Percentiles rank a stretch among this genome's conserved stretches.
phyloP scores from a whole-genome alignment of 2,329 filamentous ascomycete genomes.

The Hypoxylon sp. region DNA sequence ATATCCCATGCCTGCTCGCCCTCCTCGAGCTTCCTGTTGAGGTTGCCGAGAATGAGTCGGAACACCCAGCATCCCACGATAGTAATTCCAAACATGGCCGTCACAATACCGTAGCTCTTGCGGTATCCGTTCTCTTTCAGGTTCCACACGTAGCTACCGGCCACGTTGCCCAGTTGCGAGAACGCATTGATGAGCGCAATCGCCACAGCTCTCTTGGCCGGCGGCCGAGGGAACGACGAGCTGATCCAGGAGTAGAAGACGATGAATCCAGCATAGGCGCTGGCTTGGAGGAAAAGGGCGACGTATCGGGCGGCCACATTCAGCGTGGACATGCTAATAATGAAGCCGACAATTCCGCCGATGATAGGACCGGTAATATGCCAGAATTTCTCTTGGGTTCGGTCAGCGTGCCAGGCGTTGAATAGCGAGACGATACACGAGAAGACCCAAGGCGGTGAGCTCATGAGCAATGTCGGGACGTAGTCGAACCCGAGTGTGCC shows the following conservation, averaged over 20 bases:
- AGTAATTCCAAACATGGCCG: slow-evolving; percentile 74
- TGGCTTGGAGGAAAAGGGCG: slow-evolving; percentile 72
- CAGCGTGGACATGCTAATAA: slow-evolving; percentile 72
- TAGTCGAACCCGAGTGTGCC: slow-evolving; percentile 67
- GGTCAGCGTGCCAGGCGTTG: slow-evolving; percentile 70
- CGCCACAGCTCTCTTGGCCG: slow-evolving; percentile 73
- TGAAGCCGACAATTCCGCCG: slow-evolving; percentile 69
- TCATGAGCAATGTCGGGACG: slow-evolving; percentile 69
- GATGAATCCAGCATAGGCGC: slow-evolving; percentile 71
- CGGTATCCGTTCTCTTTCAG: slow-evolving; percentile 72
- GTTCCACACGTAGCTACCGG: slow-evolving; percentile 75
- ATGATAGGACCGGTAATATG: slow-evolving; percentile 69
- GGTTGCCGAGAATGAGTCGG: slow-evolving; percentile 61
- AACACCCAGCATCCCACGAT: slow-evolving; percentile 67
- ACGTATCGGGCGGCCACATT: slow-evolving; percentile 72
- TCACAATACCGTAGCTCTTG: slow-evolving; percentile 75
- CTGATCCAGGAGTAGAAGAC: slow-evolving; percentile 73
- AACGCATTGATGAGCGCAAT: slow-evolving; percentile 74
- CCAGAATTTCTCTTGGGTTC: slow-evolving; percentile 71
- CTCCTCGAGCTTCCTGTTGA: slow-evolving; percentile 65
- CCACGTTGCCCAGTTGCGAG: slow-evolving; percentile 71
- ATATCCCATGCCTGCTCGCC: slow-evolving; percentile 59
- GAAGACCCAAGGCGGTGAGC: slow-evolving; percentile 72
- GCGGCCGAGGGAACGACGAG: slow-evolving; percentile 70
- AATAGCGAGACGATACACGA: slow-evolving; percentile 70